Evolutionary conservation across 2,329 filamentous ascomycete species (phyloP).

Genomic region (Tolypocladium ovalisporum): DNA sequence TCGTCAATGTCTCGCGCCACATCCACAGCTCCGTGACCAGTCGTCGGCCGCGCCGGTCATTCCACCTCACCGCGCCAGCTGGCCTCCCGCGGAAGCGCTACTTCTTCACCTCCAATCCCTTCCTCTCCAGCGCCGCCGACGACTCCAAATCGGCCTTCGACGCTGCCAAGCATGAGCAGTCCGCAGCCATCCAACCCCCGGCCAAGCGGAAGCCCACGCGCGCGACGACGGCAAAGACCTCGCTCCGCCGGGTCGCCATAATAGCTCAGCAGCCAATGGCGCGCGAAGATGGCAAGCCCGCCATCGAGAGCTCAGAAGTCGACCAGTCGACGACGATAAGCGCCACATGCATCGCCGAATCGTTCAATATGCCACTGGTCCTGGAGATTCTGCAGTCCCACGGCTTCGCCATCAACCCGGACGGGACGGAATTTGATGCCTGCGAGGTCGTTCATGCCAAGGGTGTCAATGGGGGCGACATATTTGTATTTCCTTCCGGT

Average conservation of each 20-base stretch:
- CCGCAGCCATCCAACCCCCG: constrained; percentile 5
- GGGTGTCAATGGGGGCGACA: constrained; percentile 60
- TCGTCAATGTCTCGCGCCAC: constrained; percentile 17
- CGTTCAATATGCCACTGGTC: constrained; percentile 53
- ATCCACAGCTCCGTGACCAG: constrained; percentile 16
- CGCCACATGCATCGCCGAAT: constrained; percentile 52
- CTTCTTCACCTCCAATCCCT: constrained; percentile 57
- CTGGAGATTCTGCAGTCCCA: constrained; percentile 45
- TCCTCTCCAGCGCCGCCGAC: constrained; percentile 27
- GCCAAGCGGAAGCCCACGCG: constrained; percentile 37
- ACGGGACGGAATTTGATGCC: constrained; percentile 48
- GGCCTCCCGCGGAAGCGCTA: constrained; percentile 42
- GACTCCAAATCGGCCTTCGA: constrained; percentile 8
- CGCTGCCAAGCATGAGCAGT: constrained; percentile 8
- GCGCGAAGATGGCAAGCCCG: constrained; percentile 19
- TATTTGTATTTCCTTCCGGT: constrained; percentile 93
- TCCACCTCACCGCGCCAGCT: constrained; percentile 34
- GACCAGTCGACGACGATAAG: constrained; percentile 37
- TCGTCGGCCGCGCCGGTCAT: constrained; percentile 20
- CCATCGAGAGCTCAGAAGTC: constrained; percentile 14
- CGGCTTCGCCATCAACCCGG: constrained; percentile 51
- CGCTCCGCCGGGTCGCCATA: constrained; percentile 72
- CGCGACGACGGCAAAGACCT: constrained; percentile 49
- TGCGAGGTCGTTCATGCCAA: constrained; percentile 54
- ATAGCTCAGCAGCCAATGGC: constrained; percentile 61